Conservation (phyloP, 2,329 filamentous ascomycete genomes). For the Fusarium continuum region DNA sequence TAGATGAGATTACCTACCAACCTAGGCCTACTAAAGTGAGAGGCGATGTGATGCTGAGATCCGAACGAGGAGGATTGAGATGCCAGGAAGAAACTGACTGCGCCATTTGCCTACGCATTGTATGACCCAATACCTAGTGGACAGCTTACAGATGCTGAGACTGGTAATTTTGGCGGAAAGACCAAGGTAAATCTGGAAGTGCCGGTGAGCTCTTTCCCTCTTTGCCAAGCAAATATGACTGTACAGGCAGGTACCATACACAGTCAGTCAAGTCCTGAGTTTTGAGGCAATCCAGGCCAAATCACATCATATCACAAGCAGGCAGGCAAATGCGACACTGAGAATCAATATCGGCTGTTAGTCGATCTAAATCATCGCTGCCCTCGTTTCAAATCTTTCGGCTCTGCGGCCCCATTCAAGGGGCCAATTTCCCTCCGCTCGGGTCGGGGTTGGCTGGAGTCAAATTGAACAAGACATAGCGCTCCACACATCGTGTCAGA, state of each 20-base stretch:
- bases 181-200: constrained; percentile 9
- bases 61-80: constrained; percentile 22
- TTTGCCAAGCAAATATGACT: neutral
- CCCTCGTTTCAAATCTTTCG: constrained; percentile 29
- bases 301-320: neutral
- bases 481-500: constrained; percentile 41
- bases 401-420: constrained; percentile 20
- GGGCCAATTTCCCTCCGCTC: constrained; percentile 30
- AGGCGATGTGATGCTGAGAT: constrained; percentile 20
- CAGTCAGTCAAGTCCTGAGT: neutral
- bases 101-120: neutral
- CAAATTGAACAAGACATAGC: constrained; percentile 22
- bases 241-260: neutral
- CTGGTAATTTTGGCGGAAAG: constrained; percentile 10
- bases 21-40: constrained; percentile 1
- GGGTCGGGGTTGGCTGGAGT: constrained; percentile 30
- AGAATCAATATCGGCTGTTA: constrained; percentile 22
- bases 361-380: constrained; percentile 34
- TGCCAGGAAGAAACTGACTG: constrained; percentile 12
- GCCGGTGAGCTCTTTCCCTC: constrained; percentile 7
- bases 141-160: neutral
- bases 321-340: neutral
- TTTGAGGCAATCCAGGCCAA: neutral
- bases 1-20: constrained; percentile 21
- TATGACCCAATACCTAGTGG: neutral